Evolutionary conservation across 2,329 filamentous ascomycete genomes (phyloP).

Genomic region (Aspergillus sp.): DNA sequence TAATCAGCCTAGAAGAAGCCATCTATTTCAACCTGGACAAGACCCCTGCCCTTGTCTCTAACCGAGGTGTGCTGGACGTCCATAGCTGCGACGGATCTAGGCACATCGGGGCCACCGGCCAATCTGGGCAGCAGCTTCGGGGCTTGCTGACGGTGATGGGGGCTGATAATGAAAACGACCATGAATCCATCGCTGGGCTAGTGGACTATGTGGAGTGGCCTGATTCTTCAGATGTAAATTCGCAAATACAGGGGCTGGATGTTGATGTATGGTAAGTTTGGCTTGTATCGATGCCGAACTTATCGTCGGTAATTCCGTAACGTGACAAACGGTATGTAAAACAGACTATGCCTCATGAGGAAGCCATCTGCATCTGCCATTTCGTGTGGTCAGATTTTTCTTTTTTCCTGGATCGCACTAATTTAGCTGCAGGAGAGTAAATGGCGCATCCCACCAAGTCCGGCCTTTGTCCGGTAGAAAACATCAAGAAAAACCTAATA

Average conservation of each 20-base stretch:
- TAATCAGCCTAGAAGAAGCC: neutral
- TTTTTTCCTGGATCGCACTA: neutral
- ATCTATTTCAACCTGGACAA: neutral
- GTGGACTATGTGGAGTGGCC: neutral
- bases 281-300: neutral
- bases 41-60: neutral
- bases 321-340: neutral
- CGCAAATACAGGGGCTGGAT: neutral
- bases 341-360: neutral
- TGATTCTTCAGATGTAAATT: neutral
- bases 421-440: neutral
- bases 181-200: neutral
- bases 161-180: neutral
- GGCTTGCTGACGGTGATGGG: neutral
- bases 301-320: neutral
- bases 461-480: neutral
- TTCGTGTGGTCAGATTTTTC: neutral
- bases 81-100: neutral
- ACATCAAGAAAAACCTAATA: neutral
- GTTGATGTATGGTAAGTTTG: neutral
- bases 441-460: neutral
- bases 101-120: neutral
- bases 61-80: neutral
- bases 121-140: neutral
- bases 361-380: neutral